Evolutionary conservation across 768 basidiomycete species (phyloP).

Genomic region (Mycena pura): DNA sequence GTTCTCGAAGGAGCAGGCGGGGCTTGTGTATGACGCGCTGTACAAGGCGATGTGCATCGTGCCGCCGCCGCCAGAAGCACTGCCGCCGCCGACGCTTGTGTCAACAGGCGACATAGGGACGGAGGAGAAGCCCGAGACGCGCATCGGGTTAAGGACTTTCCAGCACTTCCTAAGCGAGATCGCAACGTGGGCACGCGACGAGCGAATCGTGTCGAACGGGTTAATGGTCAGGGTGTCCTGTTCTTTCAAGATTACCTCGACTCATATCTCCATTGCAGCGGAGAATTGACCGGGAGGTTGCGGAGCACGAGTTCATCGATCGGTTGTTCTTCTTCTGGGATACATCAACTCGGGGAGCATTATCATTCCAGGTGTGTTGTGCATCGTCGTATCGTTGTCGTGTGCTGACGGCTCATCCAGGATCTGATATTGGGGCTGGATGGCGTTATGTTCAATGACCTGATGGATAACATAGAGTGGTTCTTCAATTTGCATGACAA

Average conservation of each 20-base stretch:
- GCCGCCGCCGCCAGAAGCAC: conserved; percentile 65
- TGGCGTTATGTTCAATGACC: conserved; percentile 92
- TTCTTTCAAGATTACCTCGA: not conserved
- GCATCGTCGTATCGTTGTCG: not conserved
- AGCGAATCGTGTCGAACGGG: conserved; percentile 90
- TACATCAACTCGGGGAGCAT: conserved; percentile 73
- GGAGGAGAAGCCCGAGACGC: conserved; percentile 87
- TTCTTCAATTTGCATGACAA: conserved; percentile 97
- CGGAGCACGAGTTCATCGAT: conserved; percentile 96
- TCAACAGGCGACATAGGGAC: conserved; percentile 58
- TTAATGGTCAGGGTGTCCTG: conserved; percentile 69
- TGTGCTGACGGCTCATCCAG: conserved; percentile 44
- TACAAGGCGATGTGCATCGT: conserved; percentile 84
- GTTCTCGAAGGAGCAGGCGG: conserved; percentile 87
- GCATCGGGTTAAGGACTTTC: conserved; percentile 87
- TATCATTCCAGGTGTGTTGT: conserved; percentile 83
- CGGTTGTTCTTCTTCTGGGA: conserved; percentile 97
- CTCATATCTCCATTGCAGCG: conserved; percentile 53
- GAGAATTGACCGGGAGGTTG: conserved; percentile 87
- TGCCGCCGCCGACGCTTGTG: conserved; percentile 59
- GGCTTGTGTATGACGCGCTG: conserved; percentile 90
- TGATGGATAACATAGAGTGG: conserved; percentile 99
- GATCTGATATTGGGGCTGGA: conserved; percentile 90
- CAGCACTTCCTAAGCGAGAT: conserved; percentile 89
- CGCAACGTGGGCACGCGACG: conserved; percentile 94